Conservation (phyloP, 768 basidiomycete genomes). For the Lactarius tabidus region DNA sequence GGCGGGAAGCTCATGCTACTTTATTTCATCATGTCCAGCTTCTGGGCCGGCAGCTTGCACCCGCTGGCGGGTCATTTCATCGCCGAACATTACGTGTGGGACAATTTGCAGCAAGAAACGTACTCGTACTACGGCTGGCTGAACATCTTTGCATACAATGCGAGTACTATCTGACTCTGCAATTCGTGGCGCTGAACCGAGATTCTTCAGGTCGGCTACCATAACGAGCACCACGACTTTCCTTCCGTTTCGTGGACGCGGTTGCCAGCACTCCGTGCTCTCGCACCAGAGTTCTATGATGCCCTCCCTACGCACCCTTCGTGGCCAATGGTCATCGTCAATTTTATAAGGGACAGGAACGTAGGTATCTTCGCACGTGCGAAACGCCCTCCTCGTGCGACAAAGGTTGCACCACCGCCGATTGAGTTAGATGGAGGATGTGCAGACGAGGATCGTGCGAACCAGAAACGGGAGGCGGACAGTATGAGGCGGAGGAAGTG, state of each 20-base stretch:
- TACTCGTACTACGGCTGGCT: constrained; percentile 94
- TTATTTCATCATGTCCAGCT: constrained; percentile 84
- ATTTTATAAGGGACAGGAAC: constrained; percentile 88
- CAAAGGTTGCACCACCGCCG: neutral
- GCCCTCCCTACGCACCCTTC: constrained; percentile 80
- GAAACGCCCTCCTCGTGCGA: constrained; percentile 46
- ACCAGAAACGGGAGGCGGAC: constrained; percentile 1
- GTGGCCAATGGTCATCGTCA: constrained; percentile 93
- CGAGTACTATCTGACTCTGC: constrained; percentile 36
- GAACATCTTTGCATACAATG: constrained; percentile 91
- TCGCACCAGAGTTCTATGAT: constrained; percentile 93
- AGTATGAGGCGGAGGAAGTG: constrained; percentile 13
- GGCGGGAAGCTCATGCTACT: constrained; percentile 50
- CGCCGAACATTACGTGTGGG: constrained; percentile 95
- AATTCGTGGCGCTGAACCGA: constrained; percentile 13
- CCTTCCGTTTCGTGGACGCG: constrained; percentile 95
- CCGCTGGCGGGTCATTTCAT: constrained; percentile 98
- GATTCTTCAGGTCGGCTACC: constrained; percentile 79
- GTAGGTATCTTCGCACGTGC: constrained; percentile 88
- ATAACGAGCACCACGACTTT: constrained; percentile 99
- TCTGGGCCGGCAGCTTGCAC: constrained; percentile 95
- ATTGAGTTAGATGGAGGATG: constrained; percentile 24
- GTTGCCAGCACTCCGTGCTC: constrained; percentile 70
- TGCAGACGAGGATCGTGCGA: constrained; percentile 16
- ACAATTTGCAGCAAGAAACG: constrained; percentile 89